phyloP scores from a whole-genome alignment of 2,329 filamentous ascomycete species.

The Alternaria angustiovoidea region DNA sequence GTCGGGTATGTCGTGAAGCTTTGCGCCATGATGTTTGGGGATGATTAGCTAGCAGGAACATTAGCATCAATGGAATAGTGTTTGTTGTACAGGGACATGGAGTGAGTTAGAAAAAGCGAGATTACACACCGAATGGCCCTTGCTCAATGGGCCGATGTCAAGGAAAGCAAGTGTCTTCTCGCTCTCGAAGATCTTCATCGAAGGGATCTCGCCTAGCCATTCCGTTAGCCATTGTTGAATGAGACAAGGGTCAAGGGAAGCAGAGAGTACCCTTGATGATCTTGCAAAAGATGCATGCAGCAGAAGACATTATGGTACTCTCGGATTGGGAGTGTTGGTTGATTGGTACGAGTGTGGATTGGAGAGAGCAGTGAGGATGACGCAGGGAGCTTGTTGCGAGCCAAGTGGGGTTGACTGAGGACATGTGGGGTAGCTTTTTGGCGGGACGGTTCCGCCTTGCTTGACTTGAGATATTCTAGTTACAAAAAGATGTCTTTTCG shows the following conservation, averaged over 20 bases:
- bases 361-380: slow-evolving; percentile 17
- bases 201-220: slow-evolving; percentile 86
- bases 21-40: slow-evolving; percentile 91
- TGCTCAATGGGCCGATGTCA: slow-evolving; percentile 89
- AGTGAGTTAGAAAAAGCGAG: neutral
- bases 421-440: slow-evolving; percentile 32
- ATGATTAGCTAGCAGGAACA: slow-evolving; percentile 79
- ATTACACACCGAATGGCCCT: slow-evolving; percentile 81
- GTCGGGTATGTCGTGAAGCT: slow-evolving; percentile 92
- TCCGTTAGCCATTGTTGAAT: neutral
- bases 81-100: neutral
- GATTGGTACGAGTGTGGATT: slow-evolving; percentile 31
- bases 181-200: slow-evolving; percentile 94
- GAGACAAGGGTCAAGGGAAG: neutral
- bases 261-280: slow-evolving; percentile 83
- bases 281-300: slow-evolving; percentile 94
- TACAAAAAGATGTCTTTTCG: neutral
- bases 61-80: neutral
- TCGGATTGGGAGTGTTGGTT: slow-evolving; percentile 16
- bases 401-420: slow-evolving; percentile 20
- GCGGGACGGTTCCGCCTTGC: slow-evolving; percentile 9
- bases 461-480: neutral
- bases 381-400: slow-evolving; percentile 17
- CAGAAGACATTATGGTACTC: slow-evolving; percentile 64
- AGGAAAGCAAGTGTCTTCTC: slow-evolving; percentile 95